Percentiles rank a stretch among this genome's conserved stretches.
Conservation (phyloP, 805 yeast genomes). For the Candida easanensis region DNA sequence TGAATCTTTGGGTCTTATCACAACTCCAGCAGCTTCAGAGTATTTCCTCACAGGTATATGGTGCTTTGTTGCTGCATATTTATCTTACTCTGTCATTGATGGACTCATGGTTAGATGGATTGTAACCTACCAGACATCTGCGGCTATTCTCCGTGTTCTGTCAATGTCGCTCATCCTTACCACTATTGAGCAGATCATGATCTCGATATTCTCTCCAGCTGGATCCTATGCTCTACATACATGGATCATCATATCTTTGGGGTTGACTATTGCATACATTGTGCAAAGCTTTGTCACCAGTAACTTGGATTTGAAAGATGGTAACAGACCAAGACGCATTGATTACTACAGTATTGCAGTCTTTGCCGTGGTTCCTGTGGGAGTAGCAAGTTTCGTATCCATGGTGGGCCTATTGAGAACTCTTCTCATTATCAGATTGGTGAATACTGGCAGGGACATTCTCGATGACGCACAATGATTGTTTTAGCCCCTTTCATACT, state of each 20-base stretch:
- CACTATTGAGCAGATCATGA: constrained; percentile 64
- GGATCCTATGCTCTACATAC: constrained; percentile 76
- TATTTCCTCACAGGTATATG: constrained; percentile 83
- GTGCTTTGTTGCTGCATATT: constrained; percentile 86
- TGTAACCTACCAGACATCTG: constrained; percentile 82
- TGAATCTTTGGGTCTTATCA: constrained; percentile 28
- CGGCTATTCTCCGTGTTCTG: constrained; percentile 83
- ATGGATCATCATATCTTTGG: constrained; percentile 89
- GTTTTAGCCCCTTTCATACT: not conserved
- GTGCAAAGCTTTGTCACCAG: constrained; percentile 87
- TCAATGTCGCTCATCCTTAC: constrained; percentile 76
- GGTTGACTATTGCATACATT: constrained; percentile 75
- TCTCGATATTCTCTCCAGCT: constrained; percentile 67
- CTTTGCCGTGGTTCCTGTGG: constrained; percentile 97
- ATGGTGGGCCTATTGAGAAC: constrained; percentile 82
- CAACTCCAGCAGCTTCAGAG: constrained; percentile 71
- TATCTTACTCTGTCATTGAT: constrained; percentile 80
- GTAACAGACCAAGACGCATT: constrained; percentile 51
- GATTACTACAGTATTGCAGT: constrained; percentile 88
- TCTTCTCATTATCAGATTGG: constrained; percentile 70
- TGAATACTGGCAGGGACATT: constrained; percentile 33
- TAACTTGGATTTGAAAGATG: constrained; percentile 48
- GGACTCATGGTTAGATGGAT: constrained; percentile 94
- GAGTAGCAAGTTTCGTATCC: constrained; percentile 88
- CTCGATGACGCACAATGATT: constrained; percentile 5